Evolutionary conservation across 768 basidiomycete species (phyloP).

Genomic region (Lyophyllum decastes): DNA sequence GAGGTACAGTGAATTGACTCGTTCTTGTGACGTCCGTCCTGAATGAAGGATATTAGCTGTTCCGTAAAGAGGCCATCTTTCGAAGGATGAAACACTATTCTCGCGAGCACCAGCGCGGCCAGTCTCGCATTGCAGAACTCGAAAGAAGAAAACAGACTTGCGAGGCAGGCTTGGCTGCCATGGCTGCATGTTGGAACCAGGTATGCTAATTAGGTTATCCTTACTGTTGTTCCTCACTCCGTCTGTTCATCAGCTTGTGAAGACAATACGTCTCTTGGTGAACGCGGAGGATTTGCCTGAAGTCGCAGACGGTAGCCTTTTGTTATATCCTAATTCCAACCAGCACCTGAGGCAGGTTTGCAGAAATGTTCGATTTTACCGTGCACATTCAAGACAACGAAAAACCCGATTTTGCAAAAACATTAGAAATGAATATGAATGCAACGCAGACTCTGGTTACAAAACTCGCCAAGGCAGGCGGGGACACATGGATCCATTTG

Average conservation of each 20-base stretch:
- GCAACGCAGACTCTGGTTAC: slow-evolving; percentile 62
- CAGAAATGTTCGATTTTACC: slow-evolving; percentile 51
- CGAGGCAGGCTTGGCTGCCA: slow-evolving; percentile 71
- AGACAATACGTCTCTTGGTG: slow-evolving; percentile 63
- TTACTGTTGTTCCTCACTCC: slow-evolving; percentile 2
- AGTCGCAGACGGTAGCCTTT: slow-evolving; percentile 37
- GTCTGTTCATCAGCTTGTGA: slow-evolving; percentile 50
- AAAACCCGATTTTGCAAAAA: slow-evolving; percentile 37
- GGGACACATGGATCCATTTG: slow-evolving; percentile 30
- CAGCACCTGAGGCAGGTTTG: background rate
- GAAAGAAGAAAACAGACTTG: slow-evolving; percentile 66
- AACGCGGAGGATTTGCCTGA: slow-evolving; percentile 50
- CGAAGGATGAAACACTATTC: slow-evolving; percentile 84
- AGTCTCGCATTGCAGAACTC: slow-evolving; percentile 60
- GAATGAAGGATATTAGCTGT: slow-evolving; percentile 50
- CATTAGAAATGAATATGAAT: slow-evolving; percentile 55
- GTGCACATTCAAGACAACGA: slow-evolving; percentile 39
- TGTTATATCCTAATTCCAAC: slow-evolving; percentile 33
- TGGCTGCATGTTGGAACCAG: slow-evolving; percentile 81
- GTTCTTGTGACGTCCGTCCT: slow-evolving; percentile 14
- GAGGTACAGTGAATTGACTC: slow-evolving; percentile 49
- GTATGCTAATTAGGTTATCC: slow-evolving; percentile 35
- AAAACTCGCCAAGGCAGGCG: slow-evolving; percentile 51
- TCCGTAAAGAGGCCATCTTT: slow-evolving; percentile 85
- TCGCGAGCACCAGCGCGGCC: slow-evolving; percentile 69